Evolutionary conservation across 1,139 yeast genomes (phyloP), one percentile per base, ranked within the genome.

Genomic region (Yamadazyma atmosphaerica): DNA sequence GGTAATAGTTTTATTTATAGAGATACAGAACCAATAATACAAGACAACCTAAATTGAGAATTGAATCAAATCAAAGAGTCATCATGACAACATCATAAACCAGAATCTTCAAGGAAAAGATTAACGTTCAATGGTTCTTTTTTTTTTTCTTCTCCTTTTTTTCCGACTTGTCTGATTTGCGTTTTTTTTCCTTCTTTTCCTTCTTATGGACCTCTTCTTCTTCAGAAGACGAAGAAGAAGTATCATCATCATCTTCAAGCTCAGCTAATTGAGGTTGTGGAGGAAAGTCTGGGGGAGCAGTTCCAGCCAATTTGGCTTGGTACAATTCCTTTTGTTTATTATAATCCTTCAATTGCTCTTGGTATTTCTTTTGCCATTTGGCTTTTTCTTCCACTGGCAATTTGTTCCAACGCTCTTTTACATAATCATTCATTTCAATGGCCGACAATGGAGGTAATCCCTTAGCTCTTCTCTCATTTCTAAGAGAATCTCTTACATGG

Each of bases 391-490:
- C 75, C 14, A 77, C 84, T 39, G 81, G 57, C 56, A 88, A 68
- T 34, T 71, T 75, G 52, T 79, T 79, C 96, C 96, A 89, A 58
- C 81, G 78, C 52, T 77, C 81, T 39, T 92, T 81, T 50, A 88
- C 82, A 52, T 83, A 82, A 52, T 79, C 82, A 34, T 94, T 86
- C 66, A 87, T 77, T 51, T 86, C 95, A 31, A 80, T 77, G 37
- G 90, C 86, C 17, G 83, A 72, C 47, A 84, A 69, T 6, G 88
- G 77, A 13, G 83, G 75, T 46, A 77, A 70, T 24, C 83, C 83
- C 41, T 72, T 68, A 36, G 69, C 65, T 43, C 66, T 71, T 58
- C 94, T 75, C 47, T 85, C 88, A 43, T 80, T 81, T 44, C 83
- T 79, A 47, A 88, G 65, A 35, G 57, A 55, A 43, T 81, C 83